Conservation (phyloP, 768 basidiomycete species). For the Postia placenta region DNA sequence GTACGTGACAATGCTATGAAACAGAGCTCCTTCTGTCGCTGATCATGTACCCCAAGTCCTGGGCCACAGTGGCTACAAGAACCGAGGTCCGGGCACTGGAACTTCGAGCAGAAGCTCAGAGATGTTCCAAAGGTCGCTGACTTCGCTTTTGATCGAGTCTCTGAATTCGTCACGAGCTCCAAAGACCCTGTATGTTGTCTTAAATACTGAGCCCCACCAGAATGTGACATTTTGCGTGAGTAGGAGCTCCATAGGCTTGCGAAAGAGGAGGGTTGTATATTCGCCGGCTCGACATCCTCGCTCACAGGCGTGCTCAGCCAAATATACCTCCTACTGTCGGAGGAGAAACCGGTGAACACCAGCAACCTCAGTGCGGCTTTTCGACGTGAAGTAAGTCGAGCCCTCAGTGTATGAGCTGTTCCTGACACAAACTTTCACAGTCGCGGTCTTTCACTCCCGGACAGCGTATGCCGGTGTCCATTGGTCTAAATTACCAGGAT, state of each 20-base stretch:
- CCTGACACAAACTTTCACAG: background rate
- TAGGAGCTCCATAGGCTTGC: constrained; percentile 67
- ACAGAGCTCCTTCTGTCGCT: too few species aligned
- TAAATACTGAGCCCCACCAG: background rate
- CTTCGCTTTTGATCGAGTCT: constrained; percentile 79
- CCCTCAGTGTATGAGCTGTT: background rate
- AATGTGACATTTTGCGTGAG: too few species aligned
- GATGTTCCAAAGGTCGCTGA: constrained; percentile 69
- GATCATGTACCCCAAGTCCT: too few species aligned
- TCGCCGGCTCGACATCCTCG: constrained; percentile 87
- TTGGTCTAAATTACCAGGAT: constrained; percentile 58
- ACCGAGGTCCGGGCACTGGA: constrained; percentile 79
- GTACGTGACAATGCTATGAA: too few species aligned
- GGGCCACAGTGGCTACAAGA: constrained; percentile 89
- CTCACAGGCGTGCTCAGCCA: constrained; percentile 79
- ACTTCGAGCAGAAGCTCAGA: constrained; percentile 71
- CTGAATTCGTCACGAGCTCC: constrained; percentile 73
- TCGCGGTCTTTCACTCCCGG: constrained; percentile 58
- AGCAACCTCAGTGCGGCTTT: constrained; percentile 57
- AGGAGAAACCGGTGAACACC: constrained; percentile 59
- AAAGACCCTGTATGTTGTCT: constrained; percentile 51
- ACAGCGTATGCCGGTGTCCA: constrained; percentile 69
- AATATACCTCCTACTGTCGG: constrained; percentile 83
- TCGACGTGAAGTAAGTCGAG: constrained; percentile 41
- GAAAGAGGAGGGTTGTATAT: constrained; percentile 47